Conservation (phyloP, 306 rosid species). For the Sesbania bispinosa region DNA sequence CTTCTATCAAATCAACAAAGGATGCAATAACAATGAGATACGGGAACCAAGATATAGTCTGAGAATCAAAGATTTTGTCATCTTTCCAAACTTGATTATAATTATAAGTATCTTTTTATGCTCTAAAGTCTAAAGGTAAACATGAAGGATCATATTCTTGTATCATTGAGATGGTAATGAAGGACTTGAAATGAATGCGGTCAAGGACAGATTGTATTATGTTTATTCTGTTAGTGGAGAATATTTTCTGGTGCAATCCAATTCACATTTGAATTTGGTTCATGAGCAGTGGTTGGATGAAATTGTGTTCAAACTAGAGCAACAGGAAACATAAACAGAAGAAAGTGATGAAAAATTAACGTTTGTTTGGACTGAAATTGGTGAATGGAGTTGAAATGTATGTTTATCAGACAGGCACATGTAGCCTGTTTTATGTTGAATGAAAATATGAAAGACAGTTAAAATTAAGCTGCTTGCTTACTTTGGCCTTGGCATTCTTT, state of each 20-base stretch:
- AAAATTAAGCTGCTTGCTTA: too few relatives aligned
- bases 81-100: neutral
- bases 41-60: neutral
- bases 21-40: neutral
- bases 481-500: too few relatives aligned
- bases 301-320: neutral
- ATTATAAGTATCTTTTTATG: neutral
- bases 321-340: neutral
- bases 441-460: too few relatives aligned
- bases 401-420: neutral
- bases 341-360: neutral
- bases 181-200: neutral
- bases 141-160: conserved; percentile 14
- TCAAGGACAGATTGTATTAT: neutral
- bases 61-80: conserved; percentile 7
- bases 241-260: neutral
- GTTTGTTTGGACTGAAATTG: neutral
- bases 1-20: neutral
- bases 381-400: neutral
- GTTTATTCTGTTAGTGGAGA: neutral
- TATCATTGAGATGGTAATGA: neutral
- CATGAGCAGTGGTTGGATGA: neutral
- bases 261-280: neutral
- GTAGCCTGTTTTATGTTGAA: too few relatives aligned
- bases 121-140: neutral